Percentiles rank a stretch among this genome's conserved stretches.
phyloP scores from a whole-genome alignment of 2,329 filamentous ascomycete genomes.

The Sphaerulina vaccinii region DNA sequence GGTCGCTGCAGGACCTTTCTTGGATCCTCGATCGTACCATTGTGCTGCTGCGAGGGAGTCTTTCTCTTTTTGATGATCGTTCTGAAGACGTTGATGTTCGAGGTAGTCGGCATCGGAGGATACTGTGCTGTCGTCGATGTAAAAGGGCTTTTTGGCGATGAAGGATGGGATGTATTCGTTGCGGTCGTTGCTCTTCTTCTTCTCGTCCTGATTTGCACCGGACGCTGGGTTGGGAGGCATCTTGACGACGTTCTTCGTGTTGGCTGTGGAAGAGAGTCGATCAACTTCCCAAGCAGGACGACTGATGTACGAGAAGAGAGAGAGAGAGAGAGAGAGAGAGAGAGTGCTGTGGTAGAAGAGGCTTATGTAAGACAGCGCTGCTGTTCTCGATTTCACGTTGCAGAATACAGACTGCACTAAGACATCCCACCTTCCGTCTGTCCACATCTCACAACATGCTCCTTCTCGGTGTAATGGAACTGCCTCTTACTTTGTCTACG shows the following conservation, averaged over 20 bases:
- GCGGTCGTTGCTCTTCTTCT: constrained; percentile 78
- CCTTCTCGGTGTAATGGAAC: not conserved
- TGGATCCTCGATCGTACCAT: constrained; percentile 88
- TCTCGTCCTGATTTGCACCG: constrained; percentile 52
- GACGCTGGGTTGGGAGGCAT: constrained; percentile 53
- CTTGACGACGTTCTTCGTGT: not conserved
- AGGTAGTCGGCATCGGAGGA: constrained; percentile 78
- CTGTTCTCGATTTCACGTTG: not conserved
- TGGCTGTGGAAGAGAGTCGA: not conserved
- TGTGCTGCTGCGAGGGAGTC: constrained; percentile 61
- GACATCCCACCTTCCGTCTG: not conserved
- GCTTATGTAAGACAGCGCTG: not conserved
- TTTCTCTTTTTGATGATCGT: constrained; percentile 56
- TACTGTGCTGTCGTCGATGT: constrained; percentile 72
- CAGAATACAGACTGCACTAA: not conserved
- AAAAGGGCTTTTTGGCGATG: constrained; percentile 97
- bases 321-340: not conserved
- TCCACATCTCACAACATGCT: not conserved
- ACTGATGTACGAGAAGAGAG: too few relatives aligned
- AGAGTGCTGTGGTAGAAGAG: not conserved
- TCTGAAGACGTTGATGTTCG: constrained; percentile 87
- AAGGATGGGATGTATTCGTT: constrained; percentile 98
- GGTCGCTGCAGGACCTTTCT: constrained; percentile 79
- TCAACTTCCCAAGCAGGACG: too few relatives aligned
- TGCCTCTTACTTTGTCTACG: not conserved